Evolutionary conservation across 2,329 filamentous ascomycete genomes (phyloP).

Genomic region (Aspergillus awamori): DNA sequence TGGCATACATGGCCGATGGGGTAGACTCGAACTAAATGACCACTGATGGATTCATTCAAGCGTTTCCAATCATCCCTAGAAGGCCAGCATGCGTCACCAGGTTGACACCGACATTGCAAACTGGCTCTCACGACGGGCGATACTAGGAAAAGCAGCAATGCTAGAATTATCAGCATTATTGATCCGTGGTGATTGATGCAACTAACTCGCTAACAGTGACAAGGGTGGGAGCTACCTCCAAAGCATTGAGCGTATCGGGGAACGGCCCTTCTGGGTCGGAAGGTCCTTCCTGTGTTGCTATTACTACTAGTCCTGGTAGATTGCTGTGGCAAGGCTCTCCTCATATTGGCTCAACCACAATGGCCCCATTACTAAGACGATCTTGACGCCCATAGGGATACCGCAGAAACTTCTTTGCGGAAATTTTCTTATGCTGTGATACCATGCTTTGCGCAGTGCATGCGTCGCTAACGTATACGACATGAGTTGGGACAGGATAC

Average conservation of each 20-base stretch:
- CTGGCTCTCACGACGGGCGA: not conserved
- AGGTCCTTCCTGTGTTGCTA: not conserved
- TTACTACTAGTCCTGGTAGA: too few species aligned
- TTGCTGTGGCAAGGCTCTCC: too few species aligned
- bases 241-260: not conserved
- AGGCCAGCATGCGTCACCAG: slow-evolving; percentile 44
- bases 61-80: slow-evolving; percentile 36
- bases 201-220: not conserved
- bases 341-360: too few species aligned
- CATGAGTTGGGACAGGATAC: too few species aligned
- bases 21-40: slow-evolving; percentile 39
- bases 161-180: not conserved
- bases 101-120: slow-evolving; percentile 29
- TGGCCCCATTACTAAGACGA: too few species aligned
- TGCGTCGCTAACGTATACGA: too few species aligned
- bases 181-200: not conserved
- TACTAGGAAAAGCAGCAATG: not conserved
- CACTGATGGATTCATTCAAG: slow-evolving; percentile 42
- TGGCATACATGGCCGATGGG: slow-evolving; percentile 40
- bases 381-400: too few species aligned
- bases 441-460: too few species aligned
- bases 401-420: too few species aligned
- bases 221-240: not conserved
- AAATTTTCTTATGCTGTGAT: too few species aligned
- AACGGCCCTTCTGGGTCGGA: not conserved